A percentile compares a stretch with the other conserved stretches of the same genome.
Evolutionary conservation across 108 stramenopile species (phyloP).

Genomic region (Licmophora abbreviata): DNA sequence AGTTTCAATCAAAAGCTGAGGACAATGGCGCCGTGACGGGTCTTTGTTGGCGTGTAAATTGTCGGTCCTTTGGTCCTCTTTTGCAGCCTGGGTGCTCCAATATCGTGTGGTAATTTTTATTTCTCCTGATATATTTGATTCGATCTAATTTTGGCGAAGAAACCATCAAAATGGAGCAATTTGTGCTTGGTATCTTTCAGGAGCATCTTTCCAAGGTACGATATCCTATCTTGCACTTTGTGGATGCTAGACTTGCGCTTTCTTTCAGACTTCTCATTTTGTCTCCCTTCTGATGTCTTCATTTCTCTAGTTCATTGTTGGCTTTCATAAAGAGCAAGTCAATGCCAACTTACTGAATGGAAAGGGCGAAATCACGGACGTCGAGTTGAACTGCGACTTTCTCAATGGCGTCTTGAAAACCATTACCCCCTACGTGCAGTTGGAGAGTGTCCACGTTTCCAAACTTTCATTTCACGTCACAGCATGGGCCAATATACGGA

Average conservation of each 20-base stretch:
- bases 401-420: conserved; percentile 44
- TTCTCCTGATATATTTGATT: no score
- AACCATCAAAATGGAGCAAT: conserved; percentile 82
- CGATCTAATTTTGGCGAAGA: no score
- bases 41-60: no score
- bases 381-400: conserved; percentile 48
- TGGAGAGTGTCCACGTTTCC: conserved; percentile 50
- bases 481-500: conserved; percentile 65
- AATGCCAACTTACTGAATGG: conserved; percentile 75
- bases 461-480: conserved; percentile 66
- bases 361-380: conserved; percentile 64
- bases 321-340: conserved; percentile 63
- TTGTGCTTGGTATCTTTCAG: conserved; percentile 63
- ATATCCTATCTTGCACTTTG: not conserved
- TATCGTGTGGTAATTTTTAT: no score
- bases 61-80: no score
- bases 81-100: no score
- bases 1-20: no score
- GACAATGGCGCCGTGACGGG: no score
- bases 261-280: not conserved
- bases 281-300: not conserved
- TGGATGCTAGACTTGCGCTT: not conserved
- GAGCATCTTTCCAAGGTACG: conserved; percentile 70
- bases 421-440: conserved; percentile 38
- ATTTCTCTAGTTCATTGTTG: conserved; percentile 38